Percentiles rank a stretch among this genome's conserved stretches.
phyloP scores from a whole-genome alignment of 805 yeast species.

The Nakazawaea ishiwadae region DNA sequence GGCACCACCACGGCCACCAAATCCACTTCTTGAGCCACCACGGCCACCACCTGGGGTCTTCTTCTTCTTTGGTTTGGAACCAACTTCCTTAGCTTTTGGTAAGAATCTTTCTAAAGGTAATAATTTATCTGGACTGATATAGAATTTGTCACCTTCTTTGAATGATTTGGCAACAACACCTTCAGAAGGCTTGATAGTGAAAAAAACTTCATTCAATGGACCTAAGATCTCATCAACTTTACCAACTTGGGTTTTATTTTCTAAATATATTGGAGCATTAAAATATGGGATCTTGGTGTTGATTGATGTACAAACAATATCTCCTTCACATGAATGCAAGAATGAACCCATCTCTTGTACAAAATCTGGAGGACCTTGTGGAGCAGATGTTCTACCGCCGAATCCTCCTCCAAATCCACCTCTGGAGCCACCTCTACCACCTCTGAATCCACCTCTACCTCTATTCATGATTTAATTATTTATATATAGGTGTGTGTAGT shows the following conservation, averaged over 20 bases:
- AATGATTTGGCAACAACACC: slow-evolving; percentile 94
- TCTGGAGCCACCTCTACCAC: slow-evolving; percentile 63
- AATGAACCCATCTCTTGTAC: slow-evolving; percentile 95
- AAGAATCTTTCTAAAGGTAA: slow-evolving; percentile 94
- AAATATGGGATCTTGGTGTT: slow-evolving; percentile 95
- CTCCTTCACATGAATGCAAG: slow-evolving; percentile 92
- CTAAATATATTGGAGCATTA: slow-evolving; percentile 97
- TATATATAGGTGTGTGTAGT: background rate
- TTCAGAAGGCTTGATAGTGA: slow-evolving; percentile 93
- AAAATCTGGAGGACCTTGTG: slow-evolving; percentile 94
- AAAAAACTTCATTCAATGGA: slow-evolving; percentile 95
- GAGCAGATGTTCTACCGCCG: slow-evolving; percentile 66
- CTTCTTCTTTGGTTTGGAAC: slow-evolving; percentile 76
- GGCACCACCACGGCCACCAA: slow-evolving; percentile 50
- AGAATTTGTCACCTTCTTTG: slow-evolving; percentile 94
- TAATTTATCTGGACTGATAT: slow-evolving; percentile 90
- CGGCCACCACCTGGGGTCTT: slow-evolving; percentile 51
- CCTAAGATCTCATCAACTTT: slow-evolving; percentile 98
- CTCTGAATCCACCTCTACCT: slow-evolving; percentile 55
- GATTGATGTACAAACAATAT: slow-evolving; percentile 92
- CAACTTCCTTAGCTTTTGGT: slow-evolving; percentile 89
- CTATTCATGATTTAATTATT: slow-evolving; percentile 45
- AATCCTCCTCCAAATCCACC: slow-evolving; percentile 49
- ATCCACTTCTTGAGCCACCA: slow-evolving; percentile 36
- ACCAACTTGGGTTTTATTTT: slow-evolving; percentile 94